Evolutionary conservation across 345 rosid genomes (phyloP), one percentile per base, ranked within the genome.

Genomic region (Populus ilicifolia): DNA sequence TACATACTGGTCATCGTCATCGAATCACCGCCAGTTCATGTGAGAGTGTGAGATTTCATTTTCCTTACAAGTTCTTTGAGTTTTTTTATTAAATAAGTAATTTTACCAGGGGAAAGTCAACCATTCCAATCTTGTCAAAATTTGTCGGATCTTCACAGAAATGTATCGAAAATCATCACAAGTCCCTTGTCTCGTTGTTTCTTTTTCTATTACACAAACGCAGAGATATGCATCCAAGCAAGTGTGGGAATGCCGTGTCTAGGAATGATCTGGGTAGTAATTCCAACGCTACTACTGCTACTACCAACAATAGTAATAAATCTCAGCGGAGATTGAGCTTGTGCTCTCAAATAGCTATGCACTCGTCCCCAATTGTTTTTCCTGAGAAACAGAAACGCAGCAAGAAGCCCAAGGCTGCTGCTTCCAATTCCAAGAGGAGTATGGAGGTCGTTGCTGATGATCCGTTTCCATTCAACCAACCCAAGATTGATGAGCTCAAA

Each of bases 361-460:
- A 91, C 61, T 88, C 96, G 0, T 96, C 98, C 61, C 98, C 98
- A 1, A 83, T 92, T 12, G 97, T 91, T 12, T 96, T 92, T 80
- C 99, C 97, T 0, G 97, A 96, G 84, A 93, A 92, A 81, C 86
- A 96, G 84, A 93, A 92, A 81, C 86, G 97, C 16, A 83, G 85
- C 76, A 93, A 88, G 84, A 96, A 88, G 89, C 87, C 82, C 73
- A 93, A 86, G 88, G 46, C 71, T 21, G 86, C 90, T 11, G 83
- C 92, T 54, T 87, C 92, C 2, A 88, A 83, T 54, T 87, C 92
- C 2, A 88, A 83, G 73, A 85, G 77, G 29, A 14, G 23, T 12
- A 20, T 71, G 9, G 85, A 85, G n/a, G 46, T 39, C 70, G 43
- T 48, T 16, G 76, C 80, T 30, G 89, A 77, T 73, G 84, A 88